phyloP scores from a whole-genome alignment of 129 eudicot species.

The Chrysanthemum makinoi region DNA sequence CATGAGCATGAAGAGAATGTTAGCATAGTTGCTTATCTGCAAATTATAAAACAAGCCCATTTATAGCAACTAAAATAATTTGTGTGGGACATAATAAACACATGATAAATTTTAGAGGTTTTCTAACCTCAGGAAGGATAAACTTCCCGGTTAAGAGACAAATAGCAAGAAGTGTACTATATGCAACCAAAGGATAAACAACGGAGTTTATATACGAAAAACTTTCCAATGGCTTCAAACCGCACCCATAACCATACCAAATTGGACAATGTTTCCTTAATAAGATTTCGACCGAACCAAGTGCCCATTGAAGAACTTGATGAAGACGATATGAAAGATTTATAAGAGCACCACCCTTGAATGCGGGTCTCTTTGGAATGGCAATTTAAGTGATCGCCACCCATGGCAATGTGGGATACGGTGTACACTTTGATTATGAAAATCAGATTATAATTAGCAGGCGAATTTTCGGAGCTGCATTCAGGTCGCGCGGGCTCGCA shows the following conservation, averaged over 20 bases:
- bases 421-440: too few species aligned
- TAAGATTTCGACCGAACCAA: conserved; percentile 84
- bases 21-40: conserved; percentile 77
- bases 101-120: too few species aligned
- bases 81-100: too few species aligned
- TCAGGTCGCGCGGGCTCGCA: too few species aligned
- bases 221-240: conserved; percentile 81
- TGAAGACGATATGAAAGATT: conserved; percentile 89
- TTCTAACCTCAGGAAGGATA: too few species aligned
- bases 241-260: conserved; percentile 87
- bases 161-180: conserved; percentile 83
- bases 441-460: too few species aligned
- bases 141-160: conserved; percentile 90
- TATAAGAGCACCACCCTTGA: conserved; percentile 84
- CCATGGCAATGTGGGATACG: conserved; percentile 94
- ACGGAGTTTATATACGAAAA: conserved; percentile 82
- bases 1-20: conserved; percentile 66
- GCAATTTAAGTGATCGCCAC: conserved; percentile 84
- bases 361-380: conserved; percentile 78
- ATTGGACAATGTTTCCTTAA: conserved; percentile 87
- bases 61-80: too few species aligned
- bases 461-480: too few species aligned
- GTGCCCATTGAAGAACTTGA: conserved; percentile 93
- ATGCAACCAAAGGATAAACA: conserved; percentile 75
- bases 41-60: too few species aligned